These are phyloP conservation scores for Chlamydomonas asymmetrica DNA, from an alignment of 139 green algal species.

Conservation along the genomic window DNA sequence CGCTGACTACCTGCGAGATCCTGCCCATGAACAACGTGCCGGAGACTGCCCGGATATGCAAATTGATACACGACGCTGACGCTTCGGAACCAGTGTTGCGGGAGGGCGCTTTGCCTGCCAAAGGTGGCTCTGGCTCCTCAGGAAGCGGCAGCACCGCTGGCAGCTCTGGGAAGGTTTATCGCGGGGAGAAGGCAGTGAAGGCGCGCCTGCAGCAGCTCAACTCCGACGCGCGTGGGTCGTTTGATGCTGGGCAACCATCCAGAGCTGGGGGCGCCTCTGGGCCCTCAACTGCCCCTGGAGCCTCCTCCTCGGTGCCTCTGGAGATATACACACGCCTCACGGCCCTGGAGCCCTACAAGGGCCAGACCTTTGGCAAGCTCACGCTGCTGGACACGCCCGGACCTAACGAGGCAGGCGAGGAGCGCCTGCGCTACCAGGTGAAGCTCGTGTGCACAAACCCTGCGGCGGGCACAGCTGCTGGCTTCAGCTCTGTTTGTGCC, in stretches of 20 bases:
- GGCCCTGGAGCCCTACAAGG: constrained; percentile 31
- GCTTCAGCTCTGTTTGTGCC: too few species aligned
- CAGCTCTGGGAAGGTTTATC: too few species aligned
- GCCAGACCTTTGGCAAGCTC: constrained; percentile 16
- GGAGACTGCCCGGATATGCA: constrained; percentile 56
- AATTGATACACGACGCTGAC: constrained; percentile 40
- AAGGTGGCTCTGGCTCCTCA: too few species aligned
- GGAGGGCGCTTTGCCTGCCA: not conserved
- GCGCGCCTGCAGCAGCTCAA: constrained; percentile 67
- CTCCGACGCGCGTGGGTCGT: constrained; percentile 35
- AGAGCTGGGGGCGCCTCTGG: too few species aligned
- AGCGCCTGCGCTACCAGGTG: constrained; percentile 63
- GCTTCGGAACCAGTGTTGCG: constrained; percentile 16
- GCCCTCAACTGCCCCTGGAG: too few species aligned
- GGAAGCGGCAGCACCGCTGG: too few species aligned
- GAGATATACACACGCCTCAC: constrained; percentile 43
- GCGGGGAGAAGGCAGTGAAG: constrained; percentile 22
- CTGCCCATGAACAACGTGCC: constrained; percentile 78
- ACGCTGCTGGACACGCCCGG: constrained; percentile 72
- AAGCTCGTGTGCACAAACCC: too few species aligned
- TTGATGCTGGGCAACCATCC: too few species aligned
- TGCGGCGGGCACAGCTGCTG: too few species aligned
- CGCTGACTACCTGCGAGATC: constrained; percentile 50
- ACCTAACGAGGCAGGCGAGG: constrained; percentile 75
- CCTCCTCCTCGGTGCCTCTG: constrained; percentile 26